Evolutionary conservation across 1,284 basidiomycete genomes (phyloP), one percentile per base, ranked within the genome.

Genomic region (Gomphus sp.): DNA sequence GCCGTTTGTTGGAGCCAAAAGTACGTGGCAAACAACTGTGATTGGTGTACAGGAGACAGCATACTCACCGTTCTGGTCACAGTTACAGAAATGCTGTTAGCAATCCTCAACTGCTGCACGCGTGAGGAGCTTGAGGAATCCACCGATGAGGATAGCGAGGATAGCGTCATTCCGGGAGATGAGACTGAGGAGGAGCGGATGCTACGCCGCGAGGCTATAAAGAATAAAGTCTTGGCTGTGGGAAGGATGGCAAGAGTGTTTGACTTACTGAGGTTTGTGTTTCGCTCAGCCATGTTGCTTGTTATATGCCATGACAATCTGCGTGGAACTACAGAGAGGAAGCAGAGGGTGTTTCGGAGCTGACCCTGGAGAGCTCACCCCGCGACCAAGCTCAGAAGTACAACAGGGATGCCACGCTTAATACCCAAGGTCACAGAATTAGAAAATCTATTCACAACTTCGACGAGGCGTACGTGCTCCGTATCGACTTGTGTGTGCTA

Each of bases 1-100:
- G 64, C 97, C 96, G 0, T 99, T 99, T 69, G 97, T 99, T 2
- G 96, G 96, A 48, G 86, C 93, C 61, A 99, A 99, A 77, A 98
- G 93, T 93, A 69, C 64, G 84, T 79, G 22, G 16, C 4, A 1
- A 41, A 50, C 22, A 8, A 37, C 37, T 57, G 43, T 63, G 48
- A 22, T 53, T 43, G n/a, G 33, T 59, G 28, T 54, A 16, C 16
- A 31, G 25, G 18, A 31, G 41, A 55, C 36, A 41, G 11, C 6
- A n/a, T 25, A 8, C 28, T 25, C 28, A 31, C 10, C n/a, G 11
- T 4, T 54, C 14, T 47, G 49, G 25, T 11, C 10, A 7, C 14
- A 94, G 92, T 97, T 67, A 90, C 93, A 60, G 96, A 99, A 70
- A 98, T 98, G 96, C 77, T 99, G 39, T 87, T 99, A 55, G 93